phyloP scores from a whole-genome alignment of 305 asterid species.

The Fraxinus baroniana region DNA sequence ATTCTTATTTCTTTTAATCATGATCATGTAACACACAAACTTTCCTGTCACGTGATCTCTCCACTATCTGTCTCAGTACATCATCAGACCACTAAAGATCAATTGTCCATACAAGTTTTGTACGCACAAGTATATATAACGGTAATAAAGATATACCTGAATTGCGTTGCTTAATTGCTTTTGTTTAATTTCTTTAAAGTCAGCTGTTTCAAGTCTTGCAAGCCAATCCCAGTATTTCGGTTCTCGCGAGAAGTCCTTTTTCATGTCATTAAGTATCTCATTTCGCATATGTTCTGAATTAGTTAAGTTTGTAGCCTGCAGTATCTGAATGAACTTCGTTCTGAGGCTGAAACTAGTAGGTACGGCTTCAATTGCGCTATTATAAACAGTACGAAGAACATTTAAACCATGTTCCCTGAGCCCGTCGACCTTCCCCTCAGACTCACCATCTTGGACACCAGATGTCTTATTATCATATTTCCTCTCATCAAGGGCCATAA shows the following conservation, averaged over 20 bases:
- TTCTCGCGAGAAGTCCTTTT: conserved; percentile 56
- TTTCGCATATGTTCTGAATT: conserved; percentile 58
- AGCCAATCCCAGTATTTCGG: conserved; percentile 93
- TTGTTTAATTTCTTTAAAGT: conserved; percentile 28
- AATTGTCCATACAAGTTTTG: background rate
- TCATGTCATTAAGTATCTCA: conserved; percentile 64
- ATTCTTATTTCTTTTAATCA: background rate
- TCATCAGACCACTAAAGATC: background rate
- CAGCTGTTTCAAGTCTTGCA: conserved; percentile 57
- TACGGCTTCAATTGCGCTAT: conserved; percentile 64
- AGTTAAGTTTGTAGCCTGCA: conserved; percentile 55
- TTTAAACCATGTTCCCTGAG: conserved; percentile 61
- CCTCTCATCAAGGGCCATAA: conserved; percentile 58
- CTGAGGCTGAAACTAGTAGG: conserved; percentile 72
- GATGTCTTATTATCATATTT: conserved; percentile 39
- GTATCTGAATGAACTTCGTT: conserved; percentile 65
- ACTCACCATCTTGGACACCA: conserved; percentile 43
- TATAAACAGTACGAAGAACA: conserved; percentile 28
- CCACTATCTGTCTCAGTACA: background rate
- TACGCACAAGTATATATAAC: background rate
- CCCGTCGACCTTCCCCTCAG: conserved; percentile 50
- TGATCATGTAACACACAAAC: background rate
- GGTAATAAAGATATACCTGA: conserved; percentile 42
- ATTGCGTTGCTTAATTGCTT: conserved; percentile 51
- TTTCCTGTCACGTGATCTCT: background rate